phyloP scores from a whole-genome alignment of 2,329 filamentous ascomycete species.

The Exophiala dermatitidis region DNA sequence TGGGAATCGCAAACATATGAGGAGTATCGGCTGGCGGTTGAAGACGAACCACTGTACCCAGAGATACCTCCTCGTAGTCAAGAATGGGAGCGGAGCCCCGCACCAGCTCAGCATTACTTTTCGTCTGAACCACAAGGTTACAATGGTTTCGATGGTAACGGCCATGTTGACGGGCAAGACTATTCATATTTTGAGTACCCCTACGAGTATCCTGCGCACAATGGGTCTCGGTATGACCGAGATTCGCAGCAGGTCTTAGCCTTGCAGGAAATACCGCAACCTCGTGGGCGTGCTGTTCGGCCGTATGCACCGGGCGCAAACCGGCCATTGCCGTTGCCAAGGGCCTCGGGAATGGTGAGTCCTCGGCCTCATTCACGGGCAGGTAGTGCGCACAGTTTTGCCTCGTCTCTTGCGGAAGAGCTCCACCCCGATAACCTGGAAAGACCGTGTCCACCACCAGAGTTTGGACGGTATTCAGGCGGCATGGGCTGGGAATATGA shows the following conservation, averaged over 20 bases:
- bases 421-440: constrained; percentile 13
- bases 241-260: neutral
- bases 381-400: constrained; percentile 9
- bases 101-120: constrained; percentile 1
- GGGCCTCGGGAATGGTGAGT: neutral
- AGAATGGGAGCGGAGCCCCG: neutral
- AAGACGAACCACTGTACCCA: constrained; percentile 17
- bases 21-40: constrained; percentile 1
- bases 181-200: neutral
- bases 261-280: constrained; percentile 1
- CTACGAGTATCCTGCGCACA: neutral
- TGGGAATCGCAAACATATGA: constrained; percentile 1
- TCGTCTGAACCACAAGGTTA: constrained; percentile 4
- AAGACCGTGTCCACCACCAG: constrained; percentile 7
- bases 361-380: constrained; percentile 6
- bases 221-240: constrained; percentile 3
- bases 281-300: neutral
- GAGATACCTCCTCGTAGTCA: constrained; percentile 13
- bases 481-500: constrained; percentile 34
- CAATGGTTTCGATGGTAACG: neutral
- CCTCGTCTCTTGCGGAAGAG: constrained; percentile 13
- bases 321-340: constrained; percentile 3
- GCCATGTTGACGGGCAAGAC: neutral
- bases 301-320: neutral
- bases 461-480: constrained; percentile 33